A percentile compares a stretch with the other conserved stretches of the same genome.
These are phyloP conservation scores for Colletotrichum karsti DNA, from an alignment of 2,329 filamentous ascomycete genomes.

Conservation along the genomic window DNA sequence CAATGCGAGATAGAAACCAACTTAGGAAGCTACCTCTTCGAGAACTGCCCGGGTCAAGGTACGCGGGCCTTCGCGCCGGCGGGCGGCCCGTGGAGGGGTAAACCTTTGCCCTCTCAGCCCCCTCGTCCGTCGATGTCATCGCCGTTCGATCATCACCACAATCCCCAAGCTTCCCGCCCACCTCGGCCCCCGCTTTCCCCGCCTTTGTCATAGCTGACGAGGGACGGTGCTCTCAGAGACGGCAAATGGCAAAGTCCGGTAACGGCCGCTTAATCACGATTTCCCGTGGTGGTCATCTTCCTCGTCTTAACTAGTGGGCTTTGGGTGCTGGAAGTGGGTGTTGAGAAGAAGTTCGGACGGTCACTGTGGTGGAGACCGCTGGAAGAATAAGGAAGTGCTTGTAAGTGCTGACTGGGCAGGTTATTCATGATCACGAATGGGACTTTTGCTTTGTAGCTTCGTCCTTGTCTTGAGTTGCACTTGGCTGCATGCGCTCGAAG, in stretches of 20 bases:
- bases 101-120: background rate
- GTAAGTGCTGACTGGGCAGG: background rate
- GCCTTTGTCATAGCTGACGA: slow-evolving; percentile 44
- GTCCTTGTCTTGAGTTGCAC: background rate
- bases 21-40: background rate
- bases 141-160: slow-evolving; percentile 10
- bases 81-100: background rate
- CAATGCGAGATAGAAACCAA: background rate
- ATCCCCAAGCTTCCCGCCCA: background rate
- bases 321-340: background rate
- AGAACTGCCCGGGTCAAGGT: background rate
- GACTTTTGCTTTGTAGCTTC: background rate
- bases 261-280: background rate
- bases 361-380: background rate
- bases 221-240: background rate
- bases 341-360: background rate
- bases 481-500: no score
- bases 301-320: background rate
- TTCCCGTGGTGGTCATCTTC: background rate
- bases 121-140: slow-evolving; percentile 20
- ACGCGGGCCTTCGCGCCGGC: background rate
- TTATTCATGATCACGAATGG: background rate
- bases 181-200: slow-evolving; percentile 34
- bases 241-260: background rate
- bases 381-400: background rate